phyloP scores from a whole-genome alignment of 202 grass and related monocot genomes.

The Zoysia matrella region DNA sequence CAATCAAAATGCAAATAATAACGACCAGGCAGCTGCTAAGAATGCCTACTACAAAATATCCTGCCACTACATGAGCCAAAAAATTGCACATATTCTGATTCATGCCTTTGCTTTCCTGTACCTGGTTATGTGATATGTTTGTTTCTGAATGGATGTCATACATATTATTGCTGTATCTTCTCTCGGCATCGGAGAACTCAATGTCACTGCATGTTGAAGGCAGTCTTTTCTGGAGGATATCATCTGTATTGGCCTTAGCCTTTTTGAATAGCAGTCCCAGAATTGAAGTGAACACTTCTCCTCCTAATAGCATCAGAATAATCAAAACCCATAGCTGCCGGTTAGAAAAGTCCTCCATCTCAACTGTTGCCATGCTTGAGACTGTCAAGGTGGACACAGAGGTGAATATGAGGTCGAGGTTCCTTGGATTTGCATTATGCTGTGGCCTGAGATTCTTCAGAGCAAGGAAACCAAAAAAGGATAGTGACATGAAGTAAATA shows the following conservation, averaged over 20 bases:
- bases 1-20: conserved; percentile 36
- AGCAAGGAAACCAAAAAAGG: conserved; percentile 30
- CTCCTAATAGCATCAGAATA: conserved; percentile 59
- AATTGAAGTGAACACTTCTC: conserved; percentile 54
- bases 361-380: conserved; percentile 57
- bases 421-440: conserved; percentile 7
- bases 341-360: conserved; percentile 60
- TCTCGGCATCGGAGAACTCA: conserved; percentile 26
- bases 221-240: conserved; percentile 17
- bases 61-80: conserved; percentile 45
- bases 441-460: conserved; percentile 25
- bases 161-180: not conserved
- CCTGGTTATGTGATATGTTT: conserved; percentile 15
- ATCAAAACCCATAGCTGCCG: conserved; percentile 52
- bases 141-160: conserved; percentile 31
- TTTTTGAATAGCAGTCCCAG: conserved; percentile 49
- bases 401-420: conserved; percentile 52
- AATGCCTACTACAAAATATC: conserved; percentile 47
- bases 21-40: conserved; percentile 41
- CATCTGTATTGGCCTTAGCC: conserved; percentile 5
- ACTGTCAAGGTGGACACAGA: conserved; percentile 51
- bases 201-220: conserved; percentile 26
- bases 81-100: conserved; percentile 33
- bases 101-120: conserved; percentile 32
- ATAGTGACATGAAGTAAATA: conserved; percentile 43